Percentiles rank a stretch among this genome's conserved stretches.
phyloP scores from a whole-genome alignment of 2,329 filamentous ascomycete genomes.

The Scedosporium minutisporum region DNA sequence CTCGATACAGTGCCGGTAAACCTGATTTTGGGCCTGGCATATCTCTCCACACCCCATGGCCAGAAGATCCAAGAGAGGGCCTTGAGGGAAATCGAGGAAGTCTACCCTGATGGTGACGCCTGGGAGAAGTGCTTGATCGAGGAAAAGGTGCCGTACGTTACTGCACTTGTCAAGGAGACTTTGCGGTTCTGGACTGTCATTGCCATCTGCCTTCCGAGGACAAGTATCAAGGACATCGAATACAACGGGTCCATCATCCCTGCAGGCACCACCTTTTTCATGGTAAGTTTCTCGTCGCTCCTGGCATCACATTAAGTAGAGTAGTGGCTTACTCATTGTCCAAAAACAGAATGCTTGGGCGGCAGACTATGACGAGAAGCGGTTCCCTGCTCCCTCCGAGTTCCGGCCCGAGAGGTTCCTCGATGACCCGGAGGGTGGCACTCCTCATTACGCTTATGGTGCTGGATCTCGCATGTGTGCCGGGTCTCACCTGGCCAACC shows the following conservation, averaged over 20 bases:
- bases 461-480: slow-evolving; percentile 55
- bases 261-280: slow-evolving; percentile 68
- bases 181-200: slow-evolving; percentile 73
- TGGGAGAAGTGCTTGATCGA: slow-evolving; percentile 65
- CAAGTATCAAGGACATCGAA: slow-evolving; percentile 61
- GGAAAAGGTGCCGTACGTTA: slow-evolving; percentile 69
- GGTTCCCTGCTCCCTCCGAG: slow-evolving; percentile 52
- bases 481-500: slow-evolving; percentile 53
- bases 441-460: slow-evolving; percentile 53
- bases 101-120: slow-evolving; percentile 65
- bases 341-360: slow-evolving; percentile 56
- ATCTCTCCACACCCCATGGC: slow-evolving; percentile 57
- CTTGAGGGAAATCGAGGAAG: slow-evolving; percentile 58
- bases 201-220: slow-evolving; percentile 65
- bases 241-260: slow-evolving; percentile 61
- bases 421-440: slow-evolving; percentile 41
- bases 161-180: slow-evolving; percentile 68
- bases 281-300: slow-evolving; percentile 34
- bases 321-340: background rate
- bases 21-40: slow-evolving; percentile 69
- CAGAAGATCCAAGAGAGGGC: slow-evolving; percentile 62
- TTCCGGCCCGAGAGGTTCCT: slow-evolving; percentile 68
- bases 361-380: slow-evolving; percentile 59
- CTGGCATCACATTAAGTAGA: background rate
- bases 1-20: slow-evolving; percentile 76